Evolutionary conservation across 192 early-diverging fungal species (phyloP).

Genomic region (Backusella parvicylindrica): DNA sequence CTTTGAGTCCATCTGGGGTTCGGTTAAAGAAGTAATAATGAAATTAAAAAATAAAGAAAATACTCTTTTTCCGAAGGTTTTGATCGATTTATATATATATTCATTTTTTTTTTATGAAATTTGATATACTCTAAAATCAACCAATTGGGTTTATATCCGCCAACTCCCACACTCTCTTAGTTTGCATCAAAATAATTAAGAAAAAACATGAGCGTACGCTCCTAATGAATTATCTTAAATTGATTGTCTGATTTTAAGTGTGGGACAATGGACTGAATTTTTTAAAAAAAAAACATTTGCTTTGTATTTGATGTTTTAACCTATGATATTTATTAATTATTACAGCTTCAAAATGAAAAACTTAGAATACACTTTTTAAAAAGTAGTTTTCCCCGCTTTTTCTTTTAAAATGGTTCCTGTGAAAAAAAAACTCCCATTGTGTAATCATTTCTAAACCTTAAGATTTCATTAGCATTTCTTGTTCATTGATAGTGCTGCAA

Average conservation of each 20-base stretch:
- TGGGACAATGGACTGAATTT: not conserved
- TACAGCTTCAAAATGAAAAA: not conserved
- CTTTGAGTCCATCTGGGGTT: not conserved
- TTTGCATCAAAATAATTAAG: not conserved
- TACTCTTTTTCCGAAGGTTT: not conserved
- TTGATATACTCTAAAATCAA: not conserved
- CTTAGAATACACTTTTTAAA: not conserved
- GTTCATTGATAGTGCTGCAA: too few relatives aligned
- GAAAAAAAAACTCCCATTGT: not conserved
- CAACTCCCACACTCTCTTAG: not conserved
- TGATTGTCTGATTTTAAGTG: not conserved
- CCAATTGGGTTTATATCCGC: conserved; percentile 1
- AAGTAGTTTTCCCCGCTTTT: not conserved
- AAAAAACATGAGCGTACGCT: not conserved
- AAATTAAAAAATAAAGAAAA: not conserved
- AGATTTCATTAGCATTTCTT: not conserved
- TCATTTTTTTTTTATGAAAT: not conserved
- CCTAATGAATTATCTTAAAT: not conserved
- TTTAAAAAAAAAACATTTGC: not conserved
- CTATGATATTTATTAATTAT: not conserved
- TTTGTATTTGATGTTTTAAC: not conserved
- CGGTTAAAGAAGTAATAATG: not conserved
- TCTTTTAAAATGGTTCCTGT: not conserved
- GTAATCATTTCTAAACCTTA: not conserved
- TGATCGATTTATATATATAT: not conserved